Base-by-base conservation (phyloP, 257 asterid genomes). In the Capsicum baccatum region DNA sequence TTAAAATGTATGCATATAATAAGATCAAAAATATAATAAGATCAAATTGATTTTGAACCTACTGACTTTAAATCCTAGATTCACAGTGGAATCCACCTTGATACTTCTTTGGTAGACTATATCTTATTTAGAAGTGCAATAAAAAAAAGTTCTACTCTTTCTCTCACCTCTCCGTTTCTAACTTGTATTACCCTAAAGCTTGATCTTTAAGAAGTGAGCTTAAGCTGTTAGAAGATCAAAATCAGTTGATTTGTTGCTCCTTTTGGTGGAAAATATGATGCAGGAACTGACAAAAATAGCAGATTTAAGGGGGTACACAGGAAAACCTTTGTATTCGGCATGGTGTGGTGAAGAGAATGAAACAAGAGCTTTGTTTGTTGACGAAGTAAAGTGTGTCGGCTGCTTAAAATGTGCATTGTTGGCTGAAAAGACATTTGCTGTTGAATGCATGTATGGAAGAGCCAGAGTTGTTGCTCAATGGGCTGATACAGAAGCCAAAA, bases 401-500 rank as follows among this genome's bases (percentile, higher is more conserved):
- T 96, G 99, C 90, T 89, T 96, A 59, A 96, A 96, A 87, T 94
- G 99, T 82, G 99, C 99, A 11, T 83, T 96, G 60, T 91, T 91
- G 42, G 99, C 98, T 3, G 90, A 90, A 48, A 96, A 94, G 66
- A 96, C 99, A 13, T 96, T 96, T 80, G 97, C 98, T 9, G 83
- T 96, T 7, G 99, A 96, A 90, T 90, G 98, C 0, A 91, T 89
- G 39, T 91, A 92, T 55, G 99, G 99, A 48, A 86, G 99, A 79
- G 99, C 99, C 42, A 86, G 99, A 83, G 99, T 91, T 5, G 93
- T 93, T 84, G 92, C 95, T 56, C 99, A 96, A 19, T 96, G 99
- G 98, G 99, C 98, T 81, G 99, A 96, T 88, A 90, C 97, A 0
- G 97, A 93, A 68, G 19, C 89, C 91, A 89, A 92, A 76, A 93